A percentile compares a stretch with the other conserved stretches of the same genome.
These are phyloP conservation scores for Phytophthora constricta DNA, from an alignment of 352 stramenopile genomes.

Conservation along the genomic window DNA sequence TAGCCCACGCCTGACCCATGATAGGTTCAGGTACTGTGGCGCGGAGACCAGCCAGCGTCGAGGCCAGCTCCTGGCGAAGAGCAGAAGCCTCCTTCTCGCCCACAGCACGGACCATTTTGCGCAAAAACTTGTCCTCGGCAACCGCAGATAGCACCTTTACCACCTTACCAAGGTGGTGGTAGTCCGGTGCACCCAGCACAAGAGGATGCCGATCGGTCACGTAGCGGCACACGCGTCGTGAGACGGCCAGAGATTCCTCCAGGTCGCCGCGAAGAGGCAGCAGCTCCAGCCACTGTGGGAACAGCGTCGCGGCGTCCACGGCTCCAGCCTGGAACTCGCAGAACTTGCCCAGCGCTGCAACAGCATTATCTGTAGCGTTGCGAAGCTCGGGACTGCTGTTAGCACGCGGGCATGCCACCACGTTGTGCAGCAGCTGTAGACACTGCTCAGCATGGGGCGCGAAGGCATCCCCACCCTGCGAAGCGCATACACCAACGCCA, in stretches of 20 bases:
- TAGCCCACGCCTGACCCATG: conserved; percentile 68
- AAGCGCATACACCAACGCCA: conserved; percentile 75
- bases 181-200: conserved; percentile 57
- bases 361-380: conserved; percentile 86
- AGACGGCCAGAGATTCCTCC: conserved; percentile 76
- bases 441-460: conserved; percentile 54
- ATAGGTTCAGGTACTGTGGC: conserved; percentile 55
- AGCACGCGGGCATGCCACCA: conserved; percentile 62
- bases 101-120: conserved; percentile 44
- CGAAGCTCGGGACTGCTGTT: conserved; percentile 48
- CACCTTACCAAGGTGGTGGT: conserved; percentile 56
- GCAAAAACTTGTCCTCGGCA: conserved; percentile 47
- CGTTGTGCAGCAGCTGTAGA: conserved; percentile 63
- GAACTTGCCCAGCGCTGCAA: conserved; percentile 76
- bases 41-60: conserved; percentile 55
- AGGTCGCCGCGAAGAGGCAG: conserved; percentile 79
- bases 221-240: conserved; percentile 68
- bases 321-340: conserved; percentile 65
- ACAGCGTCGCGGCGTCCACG: conserved; percentile 57
- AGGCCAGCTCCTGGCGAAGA: conserved; percentile 50
- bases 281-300: conserved; percentile 74
- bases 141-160: conserved; percentile 70
- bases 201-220: conserved; percentile 64
- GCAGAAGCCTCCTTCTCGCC: conserved; percentile 51
- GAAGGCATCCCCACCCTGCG: conserved; percentile 59